Conservation (phyloP, 106 monocot species). For the Phalaenopsis equestris region DNA sequence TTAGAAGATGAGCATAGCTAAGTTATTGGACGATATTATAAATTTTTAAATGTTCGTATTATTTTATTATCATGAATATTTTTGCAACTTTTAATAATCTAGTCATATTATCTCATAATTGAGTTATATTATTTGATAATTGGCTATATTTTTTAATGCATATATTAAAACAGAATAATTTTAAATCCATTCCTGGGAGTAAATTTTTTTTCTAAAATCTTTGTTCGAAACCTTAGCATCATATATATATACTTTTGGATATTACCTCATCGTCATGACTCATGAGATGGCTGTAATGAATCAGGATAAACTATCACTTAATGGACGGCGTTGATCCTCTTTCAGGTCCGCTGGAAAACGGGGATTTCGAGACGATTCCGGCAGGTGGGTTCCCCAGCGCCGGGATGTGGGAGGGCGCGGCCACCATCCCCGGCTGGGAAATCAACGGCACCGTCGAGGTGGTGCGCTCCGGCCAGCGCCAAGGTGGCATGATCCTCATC, state of each 20-base stretch:
- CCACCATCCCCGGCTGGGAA: conserved; percentile 60
- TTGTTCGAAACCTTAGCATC: too few species aligned
- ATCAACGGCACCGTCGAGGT: conserved; percentile 88
- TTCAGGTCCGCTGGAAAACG: conserved; percentile 76
- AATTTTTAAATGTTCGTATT: too few species aligned
- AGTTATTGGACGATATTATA: too few species aligned
- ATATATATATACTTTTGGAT: background rate
- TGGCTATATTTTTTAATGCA: too few species aligned
- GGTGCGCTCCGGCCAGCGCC: conserved; percentile 72
- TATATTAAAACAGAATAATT: too few species aligned
- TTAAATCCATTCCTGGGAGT: too few species aligned
- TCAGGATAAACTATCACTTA: background rate
- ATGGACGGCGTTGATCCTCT: background rate
- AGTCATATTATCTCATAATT: too few species aligned
- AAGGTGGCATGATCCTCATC: conserved; percentile 95
- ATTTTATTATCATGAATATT: too few species aligned
- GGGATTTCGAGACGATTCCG: conserved; percentile 72
- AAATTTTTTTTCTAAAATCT: too few species aligned
- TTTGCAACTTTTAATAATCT: too few species aligned
- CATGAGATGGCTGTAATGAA: background rate
- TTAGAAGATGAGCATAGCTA: too few species aligned
- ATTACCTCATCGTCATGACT: background rate
- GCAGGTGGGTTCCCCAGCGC: conserved; percentile 43
- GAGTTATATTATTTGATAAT: too few species aligned
- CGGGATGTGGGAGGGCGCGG: conserved; percentile 21